Evolutionary conservation across 768 basidiomycete species (phyloP).

Genomic region (Mycena haematopus): DNA sequence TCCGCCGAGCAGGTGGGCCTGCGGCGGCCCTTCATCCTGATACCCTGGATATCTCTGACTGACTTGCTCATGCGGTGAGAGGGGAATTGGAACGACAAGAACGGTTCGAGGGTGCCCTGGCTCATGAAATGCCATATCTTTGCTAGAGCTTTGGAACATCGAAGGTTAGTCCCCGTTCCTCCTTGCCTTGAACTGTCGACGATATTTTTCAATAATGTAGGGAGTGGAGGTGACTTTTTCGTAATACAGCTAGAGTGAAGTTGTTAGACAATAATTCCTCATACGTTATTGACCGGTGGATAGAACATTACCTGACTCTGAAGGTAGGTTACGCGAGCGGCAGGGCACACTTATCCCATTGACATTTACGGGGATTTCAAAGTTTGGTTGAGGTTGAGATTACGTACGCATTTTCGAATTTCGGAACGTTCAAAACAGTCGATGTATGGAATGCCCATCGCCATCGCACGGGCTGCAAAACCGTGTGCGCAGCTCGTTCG

Average conservation of each 20-base stretch:
- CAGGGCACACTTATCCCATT: slow-evolving; percentile 37
- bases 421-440: too few relatives aligned
- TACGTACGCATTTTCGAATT: neutral
- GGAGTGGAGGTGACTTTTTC: slow-evolving; percentile 48
- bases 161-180: slow-evolving; percentile 29
- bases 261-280: neutral
- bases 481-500: too few relatives aligned
- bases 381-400: slow-evolving; percentile 12
- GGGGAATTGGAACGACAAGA: slow-evolving; percentile 60
- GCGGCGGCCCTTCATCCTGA: slow-evolving; percentile 33
- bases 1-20: slow-evolving; percentile 54
- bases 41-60: slow-evolving; percentile 44
- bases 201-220: neutral
- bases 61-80: slow-evolving; percentile 55
- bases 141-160: slow-evolving; percentile 75
- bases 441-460: too few relatives aligned
- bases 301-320: slow-evolving; percentile 61
- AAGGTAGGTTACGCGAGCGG: slow-evolving; percentile 71
- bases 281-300: slow-evolving; percentile 60
- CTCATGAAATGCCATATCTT: slow-evolving; percentile 66
- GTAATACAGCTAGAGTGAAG: neutral
- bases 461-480: too few relatives aligned
- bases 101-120: slow-evolving; percentile 55
- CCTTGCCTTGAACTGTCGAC: neutral
- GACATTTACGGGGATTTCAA: slow-evolving; percentile 15